Base-by-base conservation (phyloP, 306 rosid species). In the Prosopis cineraria region DNA sequence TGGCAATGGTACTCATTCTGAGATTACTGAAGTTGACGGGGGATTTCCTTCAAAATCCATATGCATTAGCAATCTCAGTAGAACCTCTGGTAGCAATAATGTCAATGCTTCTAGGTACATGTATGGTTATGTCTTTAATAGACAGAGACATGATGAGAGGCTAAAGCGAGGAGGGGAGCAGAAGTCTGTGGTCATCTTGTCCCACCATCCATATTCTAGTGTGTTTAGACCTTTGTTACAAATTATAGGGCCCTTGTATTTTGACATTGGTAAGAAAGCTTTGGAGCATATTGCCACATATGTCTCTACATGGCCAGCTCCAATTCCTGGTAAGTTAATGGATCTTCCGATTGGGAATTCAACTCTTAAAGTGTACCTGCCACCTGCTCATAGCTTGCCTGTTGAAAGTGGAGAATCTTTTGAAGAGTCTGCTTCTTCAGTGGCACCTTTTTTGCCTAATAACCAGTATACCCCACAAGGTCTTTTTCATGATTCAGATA, bases 331-430 rank as follows among this genome's bases (percentile, higher is more conserved):
- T 56, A 87, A 84, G 77, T 88, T 84, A 30, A 92, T 92, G 98
- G 97, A 94, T 83, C 98, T 94, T 76, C 96, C 97, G 13, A 94
- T 94, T 41, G 98, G 98, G 79, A 94, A 92, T 74, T 97, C 98
- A 13, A 47, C 68, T 20, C 91, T 94, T 76, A 90, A 89, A 86
- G 98, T 93, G 71, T 88, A 89, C 84, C 85, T 94, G 90, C 97
- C 98, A 10, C 97, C 96, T 66, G 88, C 89, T 22, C 93, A 85
- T 70, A 84, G 98, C 86, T 84, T 94, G 84, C 88, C 93, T 5
- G 55, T 87, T 3, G 96, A 86, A 75, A 77, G 78, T 72, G 88
- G 84, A 55, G 56, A 69, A 34, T 81, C 83, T 71, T 87, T 84
- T 39, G 91, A 91, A 55, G 97, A 67, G 72, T 67, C 72, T 39